Evolutionary conservation across 768 basidiomycete species (phyloP).

Genomic region (Boletus speciosus): DNA sequence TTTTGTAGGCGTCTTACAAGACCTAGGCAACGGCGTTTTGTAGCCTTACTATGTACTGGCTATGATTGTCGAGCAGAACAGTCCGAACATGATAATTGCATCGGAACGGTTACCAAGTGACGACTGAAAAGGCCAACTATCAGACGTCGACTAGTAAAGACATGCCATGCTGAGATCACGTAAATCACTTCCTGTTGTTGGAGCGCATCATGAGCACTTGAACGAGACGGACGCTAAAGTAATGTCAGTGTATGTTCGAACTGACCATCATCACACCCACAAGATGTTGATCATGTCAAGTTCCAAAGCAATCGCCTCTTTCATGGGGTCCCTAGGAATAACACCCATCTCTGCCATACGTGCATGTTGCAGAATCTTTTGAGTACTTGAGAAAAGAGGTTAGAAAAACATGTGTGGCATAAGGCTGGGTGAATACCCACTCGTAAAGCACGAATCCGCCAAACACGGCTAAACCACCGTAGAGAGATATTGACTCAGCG

Average conservation of each 20-base stretch:
- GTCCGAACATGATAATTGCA: neutral
- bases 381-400: slow-evolving; percentile 45
- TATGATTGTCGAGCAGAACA: slow-evolving; percentile 29
- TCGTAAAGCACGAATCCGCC: slow-evolving; percentile 84
- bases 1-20: slow-evolving; percentile 72
- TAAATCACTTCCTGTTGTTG: slow-evolving; percentile 50
- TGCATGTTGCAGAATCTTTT: slow-evolving; percentile 78
- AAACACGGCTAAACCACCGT: slow-evolving; percentile 88
- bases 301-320: slow-evolving; percentile 73
- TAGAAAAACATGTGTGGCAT: neutral
- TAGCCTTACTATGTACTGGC: slow-evolving; percentile 36
- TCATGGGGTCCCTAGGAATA: slow-evolving; percentile 70
- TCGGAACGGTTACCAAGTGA: slow-evolving; percentile 12
- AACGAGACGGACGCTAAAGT: slow-evolving; percentile 67
- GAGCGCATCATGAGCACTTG: slow-evolving; percentile 71
- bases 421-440: slow-evolving; percentile 39
- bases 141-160: neutral
- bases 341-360: slow-evolving; percentile 66
- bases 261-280: slow-evolving; percentile 38
- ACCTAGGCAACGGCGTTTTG: slow-evolving; percentile 48
- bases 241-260: slow-evolving; percentile 9
- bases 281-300: slow-evolving; percentile 91
- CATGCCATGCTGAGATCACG: neutral
- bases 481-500: slow-evolving; percentile 74
- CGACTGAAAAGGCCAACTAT: neutral